A percentile compares a stretch with the other conserved stretches of the same genome.
Conservation (phyloP, 2,329 filamentous ascomycete species). For the Neopestalotiopsis rosae region DNA sequence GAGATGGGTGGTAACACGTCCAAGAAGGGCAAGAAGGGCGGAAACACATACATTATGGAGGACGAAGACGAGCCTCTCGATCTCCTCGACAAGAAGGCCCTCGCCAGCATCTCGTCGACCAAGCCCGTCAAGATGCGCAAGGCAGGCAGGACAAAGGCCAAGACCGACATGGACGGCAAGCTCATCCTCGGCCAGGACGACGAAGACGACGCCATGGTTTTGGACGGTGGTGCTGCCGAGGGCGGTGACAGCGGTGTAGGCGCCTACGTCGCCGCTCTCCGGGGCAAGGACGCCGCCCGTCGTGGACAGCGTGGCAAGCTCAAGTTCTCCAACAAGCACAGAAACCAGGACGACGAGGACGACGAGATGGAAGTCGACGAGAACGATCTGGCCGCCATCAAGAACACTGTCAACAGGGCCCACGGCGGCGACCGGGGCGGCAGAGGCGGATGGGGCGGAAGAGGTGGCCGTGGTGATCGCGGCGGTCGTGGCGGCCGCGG, state of each 20-base stretch:
- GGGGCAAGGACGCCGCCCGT: constrained; percentile 68
- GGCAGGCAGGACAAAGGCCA: constrained; percentile 63
- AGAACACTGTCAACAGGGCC: constrained; percentile 50
- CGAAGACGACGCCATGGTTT: constrained; percentile 63
- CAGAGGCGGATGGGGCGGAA: constrained; percentile 26
- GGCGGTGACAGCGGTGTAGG: constrained; percentile 61
- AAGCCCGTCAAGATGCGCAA: constrained; percentile 73
- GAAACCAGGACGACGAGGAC: constrained; percentile 47
- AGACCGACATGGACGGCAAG: constrained; percentile 79
- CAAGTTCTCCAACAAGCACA: constrained; percentile 72
- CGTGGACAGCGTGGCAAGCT: constrained; percentile 71
- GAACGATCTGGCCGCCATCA: constrained; percentile 54
- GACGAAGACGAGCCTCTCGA: constrained; percentile 95
- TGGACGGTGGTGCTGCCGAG: constrained; percentile 56
- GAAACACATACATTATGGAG: constrained; percentile 87
- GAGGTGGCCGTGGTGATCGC: not conserved
- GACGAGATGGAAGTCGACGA: constrained; percentile 54
- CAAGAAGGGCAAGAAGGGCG: constrained; percentile 59
- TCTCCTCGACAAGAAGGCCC: constrained; percentile 83
- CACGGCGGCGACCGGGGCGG: constrained; percentile 28
- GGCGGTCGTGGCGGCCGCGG: constrained; percentile 27
- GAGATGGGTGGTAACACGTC: constrained; percentile 53
- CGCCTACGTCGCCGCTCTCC: constrained; percentile 73
- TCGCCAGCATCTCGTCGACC: constrained; percentile 92
- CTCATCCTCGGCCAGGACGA: constrained; percentile 72